A percentile compares a stretch with the other conserved stretches of the same genome.
phyloP scores from a whole-genome alignment of 2,329 filamentous ascomycete species.

The Botryotinia globosa region DNA sequence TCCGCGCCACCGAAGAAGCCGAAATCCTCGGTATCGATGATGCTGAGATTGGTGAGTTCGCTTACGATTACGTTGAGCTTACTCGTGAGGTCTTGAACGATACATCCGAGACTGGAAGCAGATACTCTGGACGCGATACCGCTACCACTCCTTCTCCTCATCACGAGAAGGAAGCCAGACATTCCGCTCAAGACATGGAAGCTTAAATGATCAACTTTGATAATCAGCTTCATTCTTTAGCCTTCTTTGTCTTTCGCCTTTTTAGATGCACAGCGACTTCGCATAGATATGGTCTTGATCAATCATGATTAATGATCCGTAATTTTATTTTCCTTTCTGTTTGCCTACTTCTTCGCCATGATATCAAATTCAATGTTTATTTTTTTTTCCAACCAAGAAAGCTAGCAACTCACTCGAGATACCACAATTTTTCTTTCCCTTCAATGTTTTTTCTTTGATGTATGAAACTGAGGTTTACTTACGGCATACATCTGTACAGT shows the following conservation, averaged over 20 bases:
- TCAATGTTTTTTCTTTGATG: background rate
- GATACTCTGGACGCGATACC: conserved; percentile 11
- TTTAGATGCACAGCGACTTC: background rate
- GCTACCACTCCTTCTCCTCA: conserved; percentile 2
- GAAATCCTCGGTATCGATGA: conserved; percentile 86
- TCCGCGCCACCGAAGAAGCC: conserved; percentile 72
- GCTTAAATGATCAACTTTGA: background rate
- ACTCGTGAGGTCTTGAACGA: conserved; percentile 58
- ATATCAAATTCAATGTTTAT: background rate
- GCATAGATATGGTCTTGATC: conserved; percentile 3
- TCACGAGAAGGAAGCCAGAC: background rate
- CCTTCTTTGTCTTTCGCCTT: background rate
- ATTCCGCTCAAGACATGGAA: conserved; percentile 4
- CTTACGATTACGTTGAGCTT: conserved; percentile 88
- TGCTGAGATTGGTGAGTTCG: conserved; percentile 88
- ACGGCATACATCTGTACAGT: background rate
- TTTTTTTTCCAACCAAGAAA: background rate
- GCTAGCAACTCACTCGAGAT: background rate
- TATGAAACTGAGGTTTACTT: background rate
- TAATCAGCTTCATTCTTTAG: background rate
- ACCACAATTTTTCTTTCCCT: background rate
- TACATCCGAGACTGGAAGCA: conserved; percentile 10
- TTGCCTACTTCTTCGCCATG: background rate
- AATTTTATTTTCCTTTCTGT: background rate
- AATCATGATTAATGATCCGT: background rate